Conservation (phyloP, 331 rosid species). For the Telfairia occidentalis region DNA sequence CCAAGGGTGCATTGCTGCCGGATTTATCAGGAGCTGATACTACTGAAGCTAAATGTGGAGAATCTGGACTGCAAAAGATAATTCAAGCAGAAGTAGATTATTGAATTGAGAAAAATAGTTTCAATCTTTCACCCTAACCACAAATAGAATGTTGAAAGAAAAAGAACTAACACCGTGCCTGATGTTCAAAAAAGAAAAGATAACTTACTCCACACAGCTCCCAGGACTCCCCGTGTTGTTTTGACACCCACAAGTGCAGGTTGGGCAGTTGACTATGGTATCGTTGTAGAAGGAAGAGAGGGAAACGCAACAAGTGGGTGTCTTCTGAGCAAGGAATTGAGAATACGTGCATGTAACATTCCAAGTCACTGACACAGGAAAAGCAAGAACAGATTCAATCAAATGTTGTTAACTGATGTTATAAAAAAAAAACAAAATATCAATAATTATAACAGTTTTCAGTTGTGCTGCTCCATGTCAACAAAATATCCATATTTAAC, state of each 20-base stretch:
- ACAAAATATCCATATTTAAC: neutral
- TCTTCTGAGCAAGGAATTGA: constrained; percentile 89
- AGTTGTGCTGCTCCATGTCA: neutral
- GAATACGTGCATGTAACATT: constrained; percentile 87
- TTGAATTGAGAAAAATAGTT: neutral
- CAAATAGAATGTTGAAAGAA: neutral
- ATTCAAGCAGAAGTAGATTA: constrained; percentile 7
- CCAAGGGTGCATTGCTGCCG: constrained; percentile 40
- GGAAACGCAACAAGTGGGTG: constrained; percentile 94
- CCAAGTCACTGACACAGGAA: constrained; percentile 81
- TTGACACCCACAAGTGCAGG: constrained; percentile 88
- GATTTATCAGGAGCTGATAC: constrained; percentile 45
- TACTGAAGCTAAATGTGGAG: constrained; percentile 63
- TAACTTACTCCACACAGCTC: constrained; percentile 71
- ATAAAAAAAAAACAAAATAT: too few relatives aligned
- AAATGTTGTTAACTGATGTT: neutral
- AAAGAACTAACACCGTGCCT: neutral
- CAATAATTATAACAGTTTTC: neutral
- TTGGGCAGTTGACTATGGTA: constrained; percentile 73
- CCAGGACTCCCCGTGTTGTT: constrained; percentile 51
- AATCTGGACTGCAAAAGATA: constrained; percentile 37
- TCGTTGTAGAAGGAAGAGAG: constrained; percentile 90
- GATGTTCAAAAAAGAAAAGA: constrained; percentile 6
- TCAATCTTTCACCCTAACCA: neutral
- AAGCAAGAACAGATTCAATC: constrained; percentile 1